A percentile compares a stretch with the other conserved stretches of the same genome.
phyloP scores from a whole-genome alignment of 805 yeast genomes.

The Metschnikowia matae region DNA sequence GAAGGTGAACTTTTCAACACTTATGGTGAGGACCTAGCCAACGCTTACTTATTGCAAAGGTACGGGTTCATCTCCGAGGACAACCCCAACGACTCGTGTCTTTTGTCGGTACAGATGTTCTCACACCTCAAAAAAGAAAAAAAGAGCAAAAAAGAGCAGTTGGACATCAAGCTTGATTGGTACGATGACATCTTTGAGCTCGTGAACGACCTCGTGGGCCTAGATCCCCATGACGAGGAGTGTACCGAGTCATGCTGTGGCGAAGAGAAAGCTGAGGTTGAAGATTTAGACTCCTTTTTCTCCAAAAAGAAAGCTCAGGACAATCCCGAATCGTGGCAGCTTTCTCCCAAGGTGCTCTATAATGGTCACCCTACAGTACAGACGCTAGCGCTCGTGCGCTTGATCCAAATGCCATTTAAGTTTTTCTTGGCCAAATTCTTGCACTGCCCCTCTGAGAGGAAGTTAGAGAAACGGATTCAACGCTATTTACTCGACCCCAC shows the following conservation, averaged over 20 bases:
- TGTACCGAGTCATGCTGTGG: slow-evolving; percentile 15
- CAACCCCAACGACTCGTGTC: slow-evolving; percentile 49
- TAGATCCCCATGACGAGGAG: slow-evolving; percentile 17
- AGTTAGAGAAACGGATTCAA: slow-evolving; percentile 18
- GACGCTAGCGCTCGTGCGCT: slow-evolving; percentile 23
- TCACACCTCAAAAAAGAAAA: slow-evolving; percentile 25
- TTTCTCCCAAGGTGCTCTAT: slow-evolving; percentile 35
- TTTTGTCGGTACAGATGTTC: slow-evolving; percentile 51
- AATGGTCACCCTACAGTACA: slow-evolving; percentile 44
- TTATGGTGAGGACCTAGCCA: slow-evolving; percentile 68
- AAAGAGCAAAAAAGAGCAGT: slow-evolving; percentile 25
- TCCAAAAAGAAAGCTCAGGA: background rate
- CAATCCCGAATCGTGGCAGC: slow-evolving; percentile 41
- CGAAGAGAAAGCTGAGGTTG: slow-evolving; percentile 16
- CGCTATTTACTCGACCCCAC: slow-evolving; percentile 18
- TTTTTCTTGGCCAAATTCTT: slow-evolving; percentile 23
- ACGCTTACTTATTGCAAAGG: slow-evolving; percentile 61
- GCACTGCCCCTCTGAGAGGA: slow-evolving; percentile 19
- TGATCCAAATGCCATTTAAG: slow-evolving; percentile 26
- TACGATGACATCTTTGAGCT: slow-evolving; percentile 41
- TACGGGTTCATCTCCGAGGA: slow-evolving; percentile 70
- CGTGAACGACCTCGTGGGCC: slow-evolving; percentile 22
- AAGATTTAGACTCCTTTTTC: slow-evolving; percentile 16
- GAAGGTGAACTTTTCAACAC: slow-evolving; percentile 69
- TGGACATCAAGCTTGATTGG: slow-evolving; percentile 44